Base-by-base conservation (phyloP, 352 stramenopile species). In the Pythium pectinolyticum region DNA sequence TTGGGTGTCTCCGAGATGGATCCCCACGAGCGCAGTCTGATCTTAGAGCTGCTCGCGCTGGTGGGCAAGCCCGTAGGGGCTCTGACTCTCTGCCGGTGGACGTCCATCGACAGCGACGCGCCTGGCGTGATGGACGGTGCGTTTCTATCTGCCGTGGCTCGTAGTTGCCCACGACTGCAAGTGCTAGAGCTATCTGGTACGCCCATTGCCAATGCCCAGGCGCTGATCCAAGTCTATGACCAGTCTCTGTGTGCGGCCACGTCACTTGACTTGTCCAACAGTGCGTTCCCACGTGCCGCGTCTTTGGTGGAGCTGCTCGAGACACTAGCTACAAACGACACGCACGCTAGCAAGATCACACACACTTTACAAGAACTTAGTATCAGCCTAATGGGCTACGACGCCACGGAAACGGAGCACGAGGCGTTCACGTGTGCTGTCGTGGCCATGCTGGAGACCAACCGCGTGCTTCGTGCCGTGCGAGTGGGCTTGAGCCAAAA, bases 391-490 rank as follows among this genome's bases (percentile, higher is more conserved):
- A 49, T 24, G 10, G 41, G 41, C 3, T 49, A 49, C 41, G 9
- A 20, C 31, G 2, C 41, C 20, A 24, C 28, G 3, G 0, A 49
- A 24, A 19, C 27, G 17, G 39, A 60, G 19, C 19, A n/a, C 17
- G 19, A n/a, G 3, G 30, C 47, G 2, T 1, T 52, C 5, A 30
- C 43, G 0, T 14, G 37, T 8, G 53, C 53, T 3, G 12, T 39
- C 27, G 27, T 60, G 10, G 27, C 2, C 5, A 43, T 60, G 53
- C 53, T 60, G 17, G 27, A 51, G n/a, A 30, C 39, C 27, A 60
- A 60, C 28, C 17, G 17, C 0, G 30, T 32, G n/a, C 22, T 60
- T 17, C 7, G 11, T 2, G 19, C 25, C 2, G 53, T 60, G 17
- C 25, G 41, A n/a, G 43, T 60, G 4, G 20, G 31, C n/a, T 3